phyloP scores from a whole-genome alignment of 2,329 filamentous ascomycete genomes.

The Fusarium sp. region DNA sequence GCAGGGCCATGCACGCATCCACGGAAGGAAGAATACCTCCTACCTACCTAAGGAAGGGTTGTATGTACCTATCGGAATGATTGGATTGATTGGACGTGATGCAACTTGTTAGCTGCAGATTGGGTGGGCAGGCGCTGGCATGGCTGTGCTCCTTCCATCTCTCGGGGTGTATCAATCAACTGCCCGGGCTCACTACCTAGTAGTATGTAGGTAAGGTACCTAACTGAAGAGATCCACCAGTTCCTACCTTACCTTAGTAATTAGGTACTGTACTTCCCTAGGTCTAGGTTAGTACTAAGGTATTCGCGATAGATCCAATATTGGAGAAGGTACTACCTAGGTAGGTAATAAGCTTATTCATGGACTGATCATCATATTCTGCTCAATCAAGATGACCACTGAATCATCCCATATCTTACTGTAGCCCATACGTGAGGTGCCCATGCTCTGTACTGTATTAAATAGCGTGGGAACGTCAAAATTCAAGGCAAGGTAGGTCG shows the following conservation, averaged over 20 bases:
- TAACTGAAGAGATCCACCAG: not conserved
- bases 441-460: too few relatives aligned
- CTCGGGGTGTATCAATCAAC: slow-evolving; percentile 4
- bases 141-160: slow-evolving; percentile 22
- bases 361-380: not conserved
- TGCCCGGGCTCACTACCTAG: too few relatives aligned
- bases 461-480: not conserved
- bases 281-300: too few relatives aligned
- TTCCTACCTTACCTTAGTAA: too few relatives aligned
- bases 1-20: slow-evolving; percentile 9
- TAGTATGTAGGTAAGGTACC: too few relatives aligned
- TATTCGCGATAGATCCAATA: too few relatives aligned
- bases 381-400: too few relatives aligned
- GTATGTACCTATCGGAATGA: too few relatives aligned
- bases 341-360: not conserved
- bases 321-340: too few relatives aligned
- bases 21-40: slow-evolving; percentile 15
- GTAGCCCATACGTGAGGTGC: not conserved
- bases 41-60: not conserved
- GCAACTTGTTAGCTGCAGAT: slow-evolving; percentile 35
- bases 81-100: slow-evolving; percentile 31
- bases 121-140: slow-evolving; percentile 33
- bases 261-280: too few relatives aligned
- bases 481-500: slow-evolving; percentile 1
- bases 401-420: not conserved